These are phyloP conservation scores for Xerocomus minutiporus DNA, from an alignment of 1,284 basidiomycete species.

Conservation along the genomic window DNA sequence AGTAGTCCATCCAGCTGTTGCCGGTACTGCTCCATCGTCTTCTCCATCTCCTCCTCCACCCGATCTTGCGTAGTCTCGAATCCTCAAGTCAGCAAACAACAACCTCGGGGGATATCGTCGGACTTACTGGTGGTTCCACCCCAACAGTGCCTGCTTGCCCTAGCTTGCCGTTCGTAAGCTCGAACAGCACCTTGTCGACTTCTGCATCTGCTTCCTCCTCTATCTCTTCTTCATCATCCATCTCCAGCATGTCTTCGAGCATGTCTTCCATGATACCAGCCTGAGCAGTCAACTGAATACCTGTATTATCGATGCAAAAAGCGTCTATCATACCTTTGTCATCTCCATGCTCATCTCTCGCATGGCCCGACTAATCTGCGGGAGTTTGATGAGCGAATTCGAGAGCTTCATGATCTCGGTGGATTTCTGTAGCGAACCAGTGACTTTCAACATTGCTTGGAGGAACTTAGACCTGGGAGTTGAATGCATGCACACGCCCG, in stretches of 20 bases:
- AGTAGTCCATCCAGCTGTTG: conserved; percentile 81
- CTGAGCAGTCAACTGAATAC: conserved; percentile 38
- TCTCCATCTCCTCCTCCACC: conserved; percentile 74
- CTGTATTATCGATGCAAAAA: background rate
- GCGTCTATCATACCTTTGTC: conserved; percentile 73
- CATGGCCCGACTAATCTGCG: conserved; percentile 91
- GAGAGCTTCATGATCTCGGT: conserved; percentile 99
- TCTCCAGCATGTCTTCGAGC: conserved; percentile 81
- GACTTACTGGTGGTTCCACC: conserved; percentile 74
- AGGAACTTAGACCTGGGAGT: background rate
- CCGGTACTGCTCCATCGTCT: conserved; percentile 83
- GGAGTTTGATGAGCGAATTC: conserved; percentile 87
- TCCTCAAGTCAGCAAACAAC: conserved; percentile 10
- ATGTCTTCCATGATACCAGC: conserved; percentile 93
- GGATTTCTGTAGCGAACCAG: conserved; percentile 93
- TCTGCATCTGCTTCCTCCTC: conserved; percentile 97
- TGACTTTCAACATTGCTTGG: conserved; percentile 94
- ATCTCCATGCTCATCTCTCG: conserved; percentile 98
- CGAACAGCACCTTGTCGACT: conserved; percentile 94
- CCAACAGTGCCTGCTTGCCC: conserved; percentile 76
- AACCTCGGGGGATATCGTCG: background rate
- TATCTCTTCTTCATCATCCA: conserved; percentile 90
- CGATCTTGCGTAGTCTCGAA: conserved; percentile 51
- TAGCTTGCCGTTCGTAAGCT: conserved; percentile 94
- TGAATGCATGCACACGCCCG: conserved; percentile 10